A percentile compares a stretch with the other conserved stretches of the same genome.
phyloP scores from a whole-genome alignment of 345 rosid species.

The Arabis alpina region DNA sequence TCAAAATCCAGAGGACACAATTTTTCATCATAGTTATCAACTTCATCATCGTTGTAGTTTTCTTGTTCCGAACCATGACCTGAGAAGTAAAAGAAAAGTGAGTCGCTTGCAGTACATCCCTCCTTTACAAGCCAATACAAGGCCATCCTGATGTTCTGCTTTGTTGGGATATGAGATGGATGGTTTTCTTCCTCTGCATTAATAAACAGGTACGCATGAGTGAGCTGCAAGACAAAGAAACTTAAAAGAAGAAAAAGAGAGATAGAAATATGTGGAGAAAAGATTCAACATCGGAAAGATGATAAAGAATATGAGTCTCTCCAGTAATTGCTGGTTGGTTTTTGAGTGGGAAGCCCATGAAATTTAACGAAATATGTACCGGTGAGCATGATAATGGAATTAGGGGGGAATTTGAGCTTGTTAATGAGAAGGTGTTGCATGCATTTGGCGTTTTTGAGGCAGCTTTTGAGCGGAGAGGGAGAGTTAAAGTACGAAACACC shows the following conservation, averaged over 20 bases:
- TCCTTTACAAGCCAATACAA: constrained; percentile 79
- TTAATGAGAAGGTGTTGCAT: constrained; percentile 81
- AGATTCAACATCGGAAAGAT: too few species aligned
- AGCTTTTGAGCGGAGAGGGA: constrained; percentile 81
- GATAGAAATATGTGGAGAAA: not conserved
- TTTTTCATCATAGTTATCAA: constrained; percentile 84
- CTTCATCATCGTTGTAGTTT: constrained; percentile 79
- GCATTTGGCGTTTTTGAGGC: constrained; percentile 91
- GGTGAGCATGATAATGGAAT: constrained; percentile 84
- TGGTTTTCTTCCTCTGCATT: constrained; percentile 86
- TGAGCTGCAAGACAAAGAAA: too few species aligned
- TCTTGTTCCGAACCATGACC: constrained; percentile 83
- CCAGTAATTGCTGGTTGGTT: too few species aligned
- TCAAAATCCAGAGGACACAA: constrained; percentile 86
- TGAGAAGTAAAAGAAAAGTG: constrained; percentile 80
- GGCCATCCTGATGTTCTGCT: constrained; percentile 88
- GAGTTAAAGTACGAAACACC: constrained; percentile 81
- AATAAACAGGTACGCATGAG: not conserved
- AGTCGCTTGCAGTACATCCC: constrained; percentile 87
- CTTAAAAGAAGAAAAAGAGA: not conserved
- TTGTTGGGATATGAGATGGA: constrained; percentile 69
- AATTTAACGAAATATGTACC: constrained; percentile 34
- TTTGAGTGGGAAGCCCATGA: too few species aligned
- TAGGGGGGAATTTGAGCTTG: constrained; percentile 67
- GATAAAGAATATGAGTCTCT: too few species aligned